Evolutionary conservation across 2,329 filamentous ascomycete species (phyloP).

Genomic region (Zelopaecilomyces penicillatus): DNA sequence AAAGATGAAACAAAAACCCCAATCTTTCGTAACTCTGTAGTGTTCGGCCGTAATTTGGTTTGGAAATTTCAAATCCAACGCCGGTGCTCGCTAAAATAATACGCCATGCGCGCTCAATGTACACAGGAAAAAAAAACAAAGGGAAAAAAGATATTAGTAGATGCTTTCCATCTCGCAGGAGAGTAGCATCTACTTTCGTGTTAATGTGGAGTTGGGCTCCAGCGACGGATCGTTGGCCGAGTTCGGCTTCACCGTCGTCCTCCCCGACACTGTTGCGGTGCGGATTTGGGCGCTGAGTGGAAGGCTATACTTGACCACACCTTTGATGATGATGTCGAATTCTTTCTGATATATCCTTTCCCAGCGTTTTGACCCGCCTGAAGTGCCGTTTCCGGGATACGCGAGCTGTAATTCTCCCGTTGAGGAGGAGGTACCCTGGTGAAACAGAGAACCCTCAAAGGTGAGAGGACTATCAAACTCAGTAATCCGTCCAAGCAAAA

Average conservation of each 20-base stretch:
- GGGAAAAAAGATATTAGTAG: conserved; percentile 9
- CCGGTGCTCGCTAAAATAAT: conserved; percentile 24
- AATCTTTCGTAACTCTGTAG: conserved; percentile 17
- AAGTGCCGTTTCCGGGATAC: conserved; percentile 81
- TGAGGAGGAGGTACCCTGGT: conserved; percentile 61
- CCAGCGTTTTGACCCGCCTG: conserved; percentile 80
- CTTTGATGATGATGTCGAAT: conserved; percentile 87
- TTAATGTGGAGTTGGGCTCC: conserved; percentile 55
- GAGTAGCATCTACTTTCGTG: neutral
- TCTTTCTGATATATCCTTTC: conserved; percentile 83
- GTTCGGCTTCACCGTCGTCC: conserved; percentile 55
- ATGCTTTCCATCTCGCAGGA: neutral
- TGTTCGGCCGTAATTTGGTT: conserved; percentile 22
- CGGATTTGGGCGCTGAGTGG: conserved; percentile 53
- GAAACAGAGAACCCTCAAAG: conserved; percentile 86
- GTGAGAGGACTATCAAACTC: conserved; percentile 79
- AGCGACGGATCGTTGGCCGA: conserved; percentile 53
- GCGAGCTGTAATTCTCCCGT: conserved; percentile 75
- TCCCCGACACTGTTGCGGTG: conserved; percentile 51
- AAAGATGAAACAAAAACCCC: conserved; percentile 15
- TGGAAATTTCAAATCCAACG: conserved; percentile 25
- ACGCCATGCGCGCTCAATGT: conserved; percentile 29
- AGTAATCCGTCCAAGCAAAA: conserved; percentile 83
- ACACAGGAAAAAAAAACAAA: conserved; percentile 18
- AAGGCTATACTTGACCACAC: conserved; percentile 74